phyloP scores from a whole-genome alignment of 1,284 basidiomycete genomes.

The Rhodotorula sp. region DNA sequence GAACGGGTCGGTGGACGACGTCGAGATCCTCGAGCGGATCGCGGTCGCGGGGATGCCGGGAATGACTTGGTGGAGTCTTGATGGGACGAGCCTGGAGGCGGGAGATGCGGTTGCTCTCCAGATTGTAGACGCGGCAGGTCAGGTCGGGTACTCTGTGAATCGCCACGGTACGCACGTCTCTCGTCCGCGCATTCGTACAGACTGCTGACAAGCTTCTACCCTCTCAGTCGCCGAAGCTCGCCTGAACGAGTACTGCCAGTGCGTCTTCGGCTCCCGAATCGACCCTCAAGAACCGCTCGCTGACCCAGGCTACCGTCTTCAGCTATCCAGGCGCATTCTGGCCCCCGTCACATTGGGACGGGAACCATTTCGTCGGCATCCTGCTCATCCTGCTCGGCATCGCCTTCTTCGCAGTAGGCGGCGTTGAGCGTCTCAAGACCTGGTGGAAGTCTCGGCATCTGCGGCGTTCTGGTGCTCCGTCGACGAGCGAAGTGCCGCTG shows the following conservation, averaged over 20 bases:
- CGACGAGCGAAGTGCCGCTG: background rate
- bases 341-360: slow-evolving; percentile 26
- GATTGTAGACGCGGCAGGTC: slow-evolving; percentile 10
- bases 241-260: slow-evolving; percentile 33
- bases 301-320: background rate
- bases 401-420: slow-evolving; percentile 7
- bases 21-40: slow-evolving; percentile 8
- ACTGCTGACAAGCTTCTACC: background rate
- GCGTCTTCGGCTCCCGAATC: background rate
- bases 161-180: slow-evolving; percentile 7
- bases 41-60: slow-evolving; percentile 26
- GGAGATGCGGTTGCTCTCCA: slow-evolving; percentile 20
- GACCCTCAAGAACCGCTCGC: background rate
- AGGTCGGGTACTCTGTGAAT: slow-evolving; percentile 11
- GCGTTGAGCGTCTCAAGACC: background rate
- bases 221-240: slow-evolving; percentile 5
- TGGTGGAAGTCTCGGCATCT: background rate
- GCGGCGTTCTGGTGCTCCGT: background rate
- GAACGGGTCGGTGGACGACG: slow-evolving; percentile 12
- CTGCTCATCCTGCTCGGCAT: slow-evolving; percentile 20
- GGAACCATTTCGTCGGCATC: slow-evolving; percentile 17
- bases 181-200: background rate
- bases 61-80: slow-evolving; percentile 5
- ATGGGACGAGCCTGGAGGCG: background rate
- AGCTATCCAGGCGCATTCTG: slow-evolving; percentile 25